Percentiles rank a stretch among this genome's conserved stretches.
Conservation (phyloP, 2,329 filamentous ascomycete genomes). For the Paracamarosporium sp. region DNA sequence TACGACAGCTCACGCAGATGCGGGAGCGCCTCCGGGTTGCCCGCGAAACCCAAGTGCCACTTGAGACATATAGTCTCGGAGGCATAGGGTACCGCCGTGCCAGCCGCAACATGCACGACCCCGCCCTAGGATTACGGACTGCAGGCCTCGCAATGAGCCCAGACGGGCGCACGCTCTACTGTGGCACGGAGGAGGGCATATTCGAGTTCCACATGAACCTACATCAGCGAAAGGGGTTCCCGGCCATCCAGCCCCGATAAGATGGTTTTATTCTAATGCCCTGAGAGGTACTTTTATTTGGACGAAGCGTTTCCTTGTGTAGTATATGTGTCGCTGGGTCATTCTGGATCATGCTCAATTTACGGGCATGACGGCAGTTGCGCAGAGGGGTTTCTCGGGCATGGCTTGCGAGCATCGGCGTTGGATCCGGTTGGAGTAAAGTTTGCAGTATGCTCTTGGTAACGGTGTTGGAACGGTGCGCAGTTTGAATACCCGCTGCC, state of each 20-base stretch:
- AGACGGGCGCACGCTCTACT: constrained; percentile 56
- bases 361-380: constrained; percentile 17
- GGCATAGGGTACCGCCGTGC: constrained; percentile 29
- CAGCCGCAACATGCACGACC: constrained; percentile 33
- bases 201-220: constrained; percentile 76
- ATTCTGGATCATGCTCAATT: constrained; percentile 6
- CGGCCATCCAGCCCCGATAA: constrained; percentile 48
- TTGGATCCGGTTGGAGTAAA: not conserved
- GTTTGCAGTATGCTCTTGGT: constrained; percentile 1
- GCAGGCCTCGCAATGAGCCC: constrained; percentile 57
- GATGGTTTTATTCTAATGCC: not conserved
- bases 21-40: constrained; percentile 45
- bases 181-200: constrained; percentile 70
- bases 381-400: constrained; percentile 3
- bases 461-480: not conserved
- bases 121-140: constrained; percentile 50
- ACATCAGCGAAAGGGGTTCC: constrained; percentile 62
- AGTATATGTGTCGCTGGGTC: constrained; percentile 10
- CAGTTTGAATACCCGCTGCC: constrained; percentile 14
- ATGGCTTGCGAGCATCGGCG: constrained; percentile 13
- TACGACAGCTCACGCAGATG: constrained; percentile 45
- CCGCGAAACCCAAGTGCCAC: constrained; percentile 31
- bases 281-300: not conserved
- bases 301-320: not conserved
- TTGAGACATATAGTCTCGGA: constrained; percentile 32